A percentile compares a stretch with the other conserved stretches of the same genome.
phyloP scores from a whole-genome alignment of 495 filamentous ascomycete species.

The Neurospora sp. region DNA sequence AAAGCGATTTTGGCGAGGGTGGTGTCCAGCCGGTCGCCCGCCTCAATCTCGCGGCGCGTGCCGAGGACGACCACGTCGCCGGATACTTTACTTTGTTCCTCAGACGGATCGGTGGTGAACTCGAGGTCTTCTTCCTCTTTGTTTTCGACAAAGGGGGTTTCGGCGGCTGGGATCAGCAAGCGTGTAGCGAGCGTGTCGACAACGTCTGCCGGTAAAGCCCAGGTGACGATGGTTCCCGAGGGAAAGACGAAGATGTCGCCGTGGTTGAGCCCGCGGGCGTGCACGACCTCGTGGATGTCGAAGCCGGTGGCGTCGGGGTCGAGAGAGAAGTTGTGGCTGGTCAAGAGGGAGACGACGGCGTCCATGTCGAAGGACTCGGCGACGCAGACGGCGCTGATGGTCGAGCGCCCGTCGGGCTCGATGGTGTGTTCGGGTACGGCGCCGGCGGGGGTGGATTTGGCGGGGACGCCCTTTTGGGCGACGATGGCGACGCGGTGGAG shows the following conservation, averaged over 20 bases:
- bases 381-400: conserved; percentile 71
- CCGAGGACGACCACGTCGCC: conserved; percentile 88
- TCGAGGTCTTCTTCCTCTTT: conserved; percentile 83
- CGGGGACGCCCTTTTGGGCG: conserved; percentile 26
- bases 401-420: conserved; percentile 30
- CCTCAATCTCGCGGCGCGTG: conserved; percentile 42
- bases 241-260: conserved; percentile 97
- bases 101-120: conserved; percentile 63
- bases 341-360: conserved; percentile 56
- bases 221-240: conserved; percentile 88
- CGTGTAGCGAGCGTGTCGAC: conserved; percentile 62
- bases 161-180: conserved; percentile 63
- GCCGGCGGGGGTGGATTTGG: conserved; percentile 3
- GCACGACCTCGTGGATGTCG: conserved; percentile 48
- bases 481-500: conserved; percentile 32
- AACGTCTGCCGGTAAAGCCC: conserved; percentile 66
- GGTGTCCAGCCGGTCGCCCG: conserved; percentile 48
- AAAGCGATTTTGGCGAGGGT: conserved; percentile 92
- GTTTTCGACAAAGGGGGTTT: conserved; percentile 53
- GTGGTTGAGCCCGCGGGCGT: conserved; percentile 41
- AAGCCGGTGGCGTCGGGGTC: conserved; percentile 50
- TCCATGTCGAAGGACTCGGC: conserved; percentile 80
- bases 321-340: conserved; percentile 58
- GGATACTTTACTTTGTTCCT: conserved; percentile 67
- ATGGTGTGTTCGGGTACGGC: conserved; percentile 1